phyloP scores from a whole-genome alignment of 805 yeast genomes.

The Candida rishiriensis region DNA sequence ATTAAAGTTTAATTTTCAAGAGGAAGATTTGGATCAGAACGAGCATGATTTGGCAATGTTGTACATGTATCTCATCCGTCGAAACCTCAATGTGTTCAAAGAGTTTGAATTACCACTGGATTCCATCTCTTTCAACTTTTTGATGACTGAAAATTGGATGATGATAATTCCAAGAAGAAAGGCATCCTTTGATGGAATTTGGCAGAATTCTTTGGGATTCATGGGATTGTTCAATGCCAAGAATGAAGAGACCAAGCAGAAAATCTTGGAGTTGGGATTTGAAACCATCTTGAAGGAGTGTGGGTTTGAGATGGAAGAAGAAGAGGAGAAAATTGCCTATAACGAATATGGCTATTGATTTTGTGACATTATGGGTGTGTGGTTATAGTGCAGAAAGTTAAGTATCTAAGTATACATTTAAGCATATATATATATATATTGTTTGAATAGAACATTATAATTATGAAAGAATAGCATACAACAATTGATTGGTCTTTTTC shows the following conservation, averaged over 20 bases:
- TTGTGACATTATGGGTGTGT: neutral
- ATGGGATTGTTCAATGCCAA: slow-evolving; percentile 78
- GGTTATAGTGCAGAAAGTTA: neutral
- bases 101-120: slow-evolving; percentile 36
- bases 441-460: neutral
- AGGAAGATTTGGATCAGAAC: slow-evolving; percentile 27
- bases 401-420: neutral
- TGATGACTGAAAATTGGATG: slow-evolving; percentile 80
- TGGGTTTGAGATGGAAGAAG: slow-evolving; percentile 55
- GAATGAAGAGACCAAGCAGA: slow-evolving; percentile 47
- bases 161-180: slow-evolving; percentile 77
- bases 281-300: slow-evolving; percentile 52
- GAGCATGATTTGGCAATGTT: slow-evolving; percentile 61
- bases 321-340: slow-evolving; percentile 46
- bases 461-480: neutral
- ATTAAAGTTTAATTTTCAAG: slow-evolving; percentile 27
- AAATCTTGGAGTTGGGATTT: slow-evolving; percentile 45
- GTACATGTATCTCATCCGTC: slow-evolving; percentile 68
- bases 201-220: slow-evolving; percentile 78
- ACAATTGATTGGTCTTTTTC: neutral
- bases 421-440: neutral
- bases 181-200: slow-evolving; percentile 49
- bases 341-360: slow-evolving; percentile 59
- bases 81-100: slow-evolving; percentile 62
- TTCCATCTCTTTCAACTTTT: slow-evolving; percentile 68